Evolutionary conservation across 176 grass and related monocot genomes (phyloP).

Genomic region (Olyra latifolia): DNA sequence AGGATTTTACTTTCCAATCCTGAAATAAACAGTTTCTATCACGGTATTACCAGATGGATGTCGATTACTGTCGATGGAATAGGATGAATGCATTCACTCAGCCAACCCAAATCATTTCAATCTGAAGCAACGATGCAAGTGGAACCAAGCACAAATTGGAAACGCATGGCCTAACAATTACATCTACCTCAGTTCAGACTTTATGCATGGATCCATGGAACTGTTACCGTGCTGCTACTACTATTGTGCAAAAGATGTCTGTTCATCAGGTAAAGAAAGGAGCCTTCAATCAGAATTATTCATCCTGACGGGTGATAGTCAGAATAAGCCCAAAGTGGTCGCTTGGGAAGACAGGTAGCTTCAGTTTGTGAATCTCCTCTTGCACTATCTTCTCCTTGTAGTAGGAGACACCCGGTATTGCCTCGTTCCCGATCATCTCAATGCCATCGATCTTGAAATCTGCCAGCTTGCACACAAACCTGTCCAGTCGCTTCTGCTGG

Average conservation of each 20-base stretch:
- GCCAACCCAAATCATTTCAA: neutral
- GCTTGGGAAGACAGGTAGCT: constrained; percentile 72
- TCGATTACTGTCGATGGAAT: neutral
- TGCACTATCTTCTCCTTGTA: constrained; percentile 69
- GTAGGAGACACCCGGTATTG: constrained; percentile 59
- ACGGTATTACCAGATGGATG: neutral
- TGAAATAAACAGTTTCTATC: neutral
- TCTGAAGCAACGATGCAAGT: neutral
- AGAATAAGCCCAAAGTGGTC: constrained; percentile 84
- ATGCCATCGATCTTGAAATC: constrained; percentile 65
- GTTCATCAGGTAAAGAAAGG: neutral
- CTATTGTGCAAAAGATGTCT: neutral
- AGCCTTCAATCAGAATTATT: neutral
- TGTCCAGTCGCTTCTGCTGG: constrained; percentile 71
- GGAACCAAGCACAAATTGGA: neutral
- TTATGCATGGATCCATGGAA: neutral
- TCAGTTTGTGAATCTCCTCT: constrained; percentile 43
- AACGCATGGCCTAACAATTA: neutral
- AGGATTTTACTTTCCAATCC: neutral
- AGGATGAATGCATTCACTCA: neutral
- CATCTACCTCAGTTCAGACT: neutral
- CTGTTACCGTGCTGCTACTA: neutral
- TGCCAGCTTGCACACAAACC: constrained; percentile 54
- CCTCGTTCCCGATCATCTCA: constrained; percentile 78
- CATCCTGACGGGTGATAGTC: constrained; percentile 30